phyloP scores from a whole-genome alignment of 257 asterid genomes.

The Apocynum venetum region DNA sequence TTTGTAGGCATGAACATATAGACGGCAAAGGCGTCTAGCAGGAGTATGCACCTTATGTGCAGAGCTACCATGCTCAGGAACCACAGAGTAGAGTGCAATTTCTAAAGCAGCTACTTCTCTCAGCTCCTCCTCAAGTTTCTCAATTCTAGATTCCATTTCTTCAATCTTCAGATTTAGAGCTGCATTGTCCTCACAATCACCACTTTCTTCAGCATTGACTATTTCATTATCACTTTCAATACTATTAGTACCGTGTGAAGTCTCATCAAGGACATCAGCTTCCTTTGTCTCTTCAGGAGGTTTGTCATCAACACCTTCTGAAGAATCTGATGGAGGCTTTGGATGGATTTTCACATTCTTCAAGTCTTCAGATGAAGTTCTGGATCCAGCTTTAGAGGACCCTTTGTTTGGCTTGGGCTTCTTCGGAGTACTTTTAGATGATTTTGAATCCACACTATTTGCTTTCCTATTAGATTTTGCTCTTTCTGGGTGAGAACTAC shows the following conservation, averaged over 20 bases:
- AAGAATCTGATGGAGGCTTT: constrained; percentile 52
- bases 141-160: constrained; percentile 82
- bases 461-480: constrained; percentile 36
- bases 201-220: constrained; percentile 32
- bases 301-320: constrained; percentile 45
- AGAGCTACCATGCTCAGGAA: constrained; percentile 92
- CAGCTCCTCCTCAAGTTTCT: constrained; percentile 74
- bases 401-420: constrained; percentile 36
- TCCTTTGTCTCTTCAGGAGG: constrained; percentile 41
- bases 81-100: constrained; percentile 83
- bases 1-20: constrained; percentile 79
- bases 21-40: constrained; percentile 86
- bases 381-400: constrained; percentile 30
- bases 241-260: constrained; percentile 38
- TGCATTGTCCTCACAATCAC: constrained; percentile 33
- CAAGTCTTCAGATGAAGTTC: constrained; percentile 37
- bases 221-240: constrained; percentile 54
- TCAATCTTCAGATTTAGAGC: constrained; percentile 48
- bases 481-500: constrained; percentile 31
- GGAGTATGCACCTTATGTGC: constrained; percentile 96
- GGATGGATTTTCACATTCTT: constrained; percentile 65
- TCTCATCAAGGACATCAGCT: constrained; percentile 41
- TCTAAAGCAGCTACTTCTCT: constrained; percentile 96
- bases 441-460: constrained; percentile 24
- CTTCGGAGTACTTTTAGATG: constrained; percentile 37